Conservation (phyloP, 192 early-diverging fungal species). For the Gigaspora rosea region DNA sequence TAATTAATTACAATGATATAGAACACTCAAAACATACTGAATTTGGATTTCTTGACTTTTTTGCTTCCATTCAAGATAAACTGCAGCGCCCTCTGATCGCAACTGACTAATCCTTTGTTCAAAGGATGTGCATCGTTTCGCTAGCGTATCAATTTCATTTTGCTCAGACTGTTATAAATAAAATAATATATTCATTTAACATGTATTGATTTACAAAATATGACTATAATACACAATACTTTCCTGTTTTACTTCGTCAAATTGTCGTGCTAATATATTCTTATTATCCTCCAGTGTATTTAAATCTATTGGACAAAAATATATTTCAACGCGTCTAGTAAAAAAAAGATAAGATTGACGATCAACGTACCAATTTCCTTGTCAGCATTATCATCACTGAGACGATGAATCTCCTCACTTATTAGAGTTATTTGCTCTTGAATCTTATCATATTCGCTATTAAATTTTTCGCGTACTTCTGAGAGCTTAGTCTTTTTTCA, state of each 20-base stretch:
- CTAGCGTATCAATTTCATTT: not conserved
- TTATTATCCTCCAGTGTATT: constrained; percentile 3
- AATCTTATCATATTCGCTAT: constrained; percentile 11
- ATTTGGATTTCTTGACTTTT: constrained; percentile 20
- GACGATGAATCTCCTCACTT: constrained; percentile 6
- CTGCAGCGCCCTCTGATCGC: not conserved
- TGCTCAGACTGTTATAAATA: not conserved
- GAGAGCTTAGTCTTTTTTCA: not conserved
- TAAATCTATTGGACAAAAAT: not conserved
- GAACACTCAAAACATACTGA: constrained; percentile 2
- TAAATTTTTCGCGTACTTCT: constrained; percentile 14
- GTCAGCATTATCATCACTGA: not conserved
- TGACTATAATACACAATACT: not conserved
- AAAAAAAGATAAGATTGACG: too few species aligned
- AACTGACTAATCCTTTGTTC: constrained; percentile 2
- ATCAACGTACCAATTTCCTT: not conserved
- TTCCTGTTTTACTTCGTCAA: not conserved
- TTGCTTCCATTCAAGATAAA: constrained; percentile 14
- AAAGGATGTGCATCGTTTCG: not conserved
- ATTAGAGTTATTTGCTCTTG: constrained; percentile 7
- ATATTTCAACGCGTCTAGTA: too few species aligned
- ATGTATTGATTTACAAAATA: not conserved
- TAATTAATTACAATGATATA: not conserved
- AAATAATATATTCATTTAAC: not conserved
- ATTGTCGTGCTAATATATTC: constrained; percentile 14